A percentile compares a stretch with the other conserved stretches of the same genome.
Conservation (phyloP, 331 rosid species). For the Cydonia oblonga region DNA sequence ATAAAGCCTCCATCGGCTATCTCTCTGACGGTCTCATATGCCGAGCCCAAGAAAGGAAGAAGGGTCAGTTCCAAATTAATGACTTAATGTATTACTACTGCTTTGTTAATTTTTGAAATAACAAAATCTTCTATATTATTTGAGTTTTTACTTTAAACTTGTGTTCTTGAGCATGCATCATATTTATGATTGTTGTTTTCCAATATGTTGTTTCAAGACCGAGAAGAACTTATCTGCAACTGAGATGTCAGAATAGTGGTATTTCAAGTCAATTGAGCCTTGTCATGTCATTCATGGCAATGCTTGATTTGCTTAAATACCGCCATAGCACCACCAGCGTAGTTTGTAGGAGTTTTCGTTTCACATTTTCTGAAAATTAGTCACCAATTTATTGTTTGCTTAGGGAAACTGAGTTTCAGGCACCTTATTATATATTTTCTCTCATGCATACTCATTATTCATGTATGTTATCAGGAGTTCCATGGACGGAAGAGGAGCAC, state of each 20-base stretch:
- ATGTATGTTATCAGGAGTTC: conserved; percentile 39
- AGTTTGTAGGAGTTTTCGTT: background rate
- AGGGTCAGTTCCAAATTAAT: conserved; percentile 28
- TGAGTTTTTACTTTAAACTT: background rate
- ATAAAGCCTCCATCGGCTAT: conserved; percentile 43
- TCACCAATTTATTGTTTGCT: background rate
- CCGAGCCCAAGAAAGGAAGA: conserved; percentile 65
- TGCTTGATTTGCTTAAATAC: background rate
- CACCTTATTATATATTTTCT: too few species aligned
- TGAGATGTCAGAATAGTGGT: background rate
- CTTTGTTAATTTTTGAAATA: background rate
- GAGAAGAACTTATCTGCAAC: background rate
- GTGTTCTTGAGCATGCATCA: background rate
- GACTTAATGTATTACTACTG: too few species aligned
- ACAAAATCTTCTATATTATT: background rate
- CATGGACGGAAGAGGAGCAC: conserved; percentile 98
- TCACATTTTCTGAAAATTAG: background rate
- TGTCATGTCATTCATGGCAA: background rate
- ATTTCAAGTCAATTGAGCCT: background rate
- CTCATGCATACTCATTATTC: background rate
- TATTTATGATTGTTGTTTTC: background rate
- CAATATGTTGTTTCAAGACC: background rate
- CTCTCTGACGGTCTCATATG: conserved; percentile 69
- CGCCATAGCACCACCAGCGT: background rate
- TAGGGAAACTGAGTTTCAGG: background rate